Evolutionary conservation across 345 rosid species (phyloP).

Genomic region (Citrus reticulata): DNA sequence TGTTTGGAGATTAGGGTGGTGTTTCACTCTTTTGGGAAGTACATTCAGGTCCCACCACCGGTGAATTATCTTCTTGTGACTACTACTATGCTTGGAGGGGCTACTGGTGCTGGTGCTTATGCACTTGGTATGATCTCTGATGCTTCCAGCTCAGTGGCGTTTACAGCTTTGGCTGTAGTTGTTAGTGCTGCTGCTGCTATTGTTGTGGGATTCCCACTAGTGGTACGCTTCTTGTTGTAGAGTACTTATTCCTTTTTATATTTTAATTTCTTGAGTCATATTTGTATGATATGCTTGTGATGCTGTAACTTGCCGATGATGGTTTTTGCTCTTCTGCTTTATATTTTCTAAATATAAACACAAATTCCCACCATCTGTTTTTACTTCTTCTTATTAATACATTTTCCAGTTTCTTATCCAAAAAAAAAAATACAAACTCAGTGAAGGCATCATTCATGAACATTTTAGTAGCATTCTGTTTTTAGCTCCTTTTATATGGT

Average conservation of each 20-base stretch:
- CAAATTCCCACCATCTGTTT: too few species aligned
- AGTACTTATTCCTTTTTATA: not conserved
- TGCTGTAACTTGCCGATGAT: not conserved
- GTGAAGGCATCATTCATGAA: not conserved
- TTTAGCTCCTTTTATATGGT: not conserved
- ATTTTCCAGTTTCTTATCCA: too few species aligned
- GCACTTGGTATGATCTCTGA: conserved; percentile 86
- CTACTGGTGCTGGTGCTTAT: conserved; percentile 82
- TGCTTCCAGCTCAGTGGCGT: conserved; percentile 67
- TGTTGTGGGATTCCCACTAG: conserved; percentile 84
- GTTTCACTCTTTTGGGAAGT: conserved; percentile 90
- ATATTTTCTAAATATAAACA: not conserved
- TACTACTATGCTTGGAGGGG: conserved; percentile 85
- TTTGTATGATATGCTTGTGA: not conserved
- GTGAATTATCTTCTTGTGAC: conserved; percentile 87
- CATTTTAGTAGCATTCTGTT: not conserved
- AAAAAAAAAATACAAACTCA: too few species aligned
- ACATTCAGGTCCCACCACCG: conserved; percentile 94
- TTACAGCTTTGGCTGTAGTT: conserved; percentile 75
- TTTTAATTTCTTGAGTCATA: not conserved
- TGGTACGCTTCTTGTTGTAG: conserved; percentile 48
- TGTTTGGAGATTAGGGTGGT: conserved; percentile 95
- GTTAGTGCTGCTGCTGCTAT: conserved; percentile 94
- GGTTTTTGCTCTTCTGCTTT: too few species aligned
- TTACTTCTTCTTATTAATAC: too few species aligned